phyloP scores from a whole-genome alignment of 202 grass and related monocot genomes.

The Brachypodium distachyon region DNA sequence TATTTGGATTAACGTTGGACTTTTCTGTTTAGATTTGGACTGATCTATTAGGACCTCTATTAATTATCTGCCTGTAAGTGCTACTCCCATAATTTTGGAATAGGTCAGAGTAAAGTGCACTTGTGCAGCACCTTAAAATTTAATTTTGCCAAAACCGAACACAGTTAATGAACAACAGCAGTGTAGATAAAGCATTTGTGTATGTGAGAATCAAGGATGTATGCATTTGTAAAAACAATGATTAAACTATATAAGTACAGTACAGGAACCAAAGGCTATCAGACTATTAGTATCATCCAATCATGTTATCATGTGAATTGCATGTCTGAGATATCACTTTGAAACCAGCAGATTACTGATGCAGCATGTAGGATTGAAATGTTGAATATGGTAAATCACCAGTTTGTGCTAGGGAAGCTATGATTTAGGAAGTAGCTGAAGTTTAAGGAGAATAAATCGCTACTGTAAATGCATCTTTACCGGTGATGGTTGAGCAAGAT shows the following conservation, averaged over 20 bases:
- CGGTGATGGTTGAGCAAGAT: constrained; percentile 12
- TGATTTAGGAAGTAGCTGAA: not conserved
- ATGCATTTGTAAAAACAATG: not conserved
- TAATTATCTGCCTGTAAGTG: not conserved
- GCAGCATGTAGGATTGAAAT: not conserved
- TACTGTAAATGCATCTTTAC: constrained; percentile 29
- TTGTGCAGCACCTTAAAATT: not conserved
- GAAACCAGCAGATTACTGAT: not conserved
- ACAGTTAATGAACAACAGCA: not conserved
- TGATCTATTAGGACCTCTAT: too few species aligned
- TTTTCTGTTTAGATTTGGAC: too few species aligned
- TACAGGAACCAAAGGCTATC: not conserved
- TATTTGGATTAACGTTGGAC: too few species aligned
- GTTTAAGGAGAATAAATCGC: not conserved
- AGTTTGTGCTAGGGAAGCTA: not conserved
- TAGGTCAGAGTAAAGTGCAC: not conserved
- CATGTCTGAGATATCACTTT: not conserved
- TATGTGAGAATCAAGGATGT: not conserved
- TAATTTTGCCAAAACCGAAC: not conserved
- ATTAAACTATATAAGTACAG: not conserved
- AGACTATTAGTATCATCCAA: not conserved
- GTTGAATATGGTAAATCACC: not conserved
- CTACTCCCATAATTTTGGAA: not conserved
- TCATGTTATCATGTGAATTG: not conserved
- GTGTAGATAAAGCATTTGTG: not conserved